Conservation (phyloP, 2,329 filamentous ascomycete genomes). For the Nemania sp. region DNA sequence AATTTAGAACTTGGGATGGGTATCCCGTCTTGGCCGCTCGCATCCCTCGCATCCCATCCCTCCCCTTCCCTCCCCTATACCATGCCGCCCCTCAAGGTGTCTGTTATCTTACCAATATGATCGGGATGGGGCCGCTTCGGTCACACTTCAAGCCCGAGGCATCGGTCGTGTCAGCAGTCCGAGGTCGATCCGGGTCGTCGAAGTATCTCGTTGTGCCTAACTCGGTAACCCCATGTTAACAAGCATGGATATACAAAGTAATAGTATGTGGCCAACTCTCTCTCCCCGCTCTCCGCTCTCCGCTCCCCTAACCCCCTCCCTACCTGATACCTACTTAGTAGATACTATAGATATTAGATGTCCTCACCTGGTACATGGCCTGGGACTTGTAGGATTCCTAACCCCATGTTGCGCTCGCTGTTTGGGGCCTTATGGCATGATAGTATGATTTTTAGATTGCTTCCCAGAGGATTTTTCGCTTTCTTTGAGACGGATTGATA, state of each 20-base stretch:
- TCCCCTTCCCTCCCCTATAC: background rate
- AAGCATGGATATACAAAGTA: background rate
- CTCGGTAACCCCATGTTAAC: slow-evolving; percentile 20
- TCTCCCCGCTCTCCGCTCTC: too few relatives aligned
- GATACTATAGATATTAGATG: background rate
- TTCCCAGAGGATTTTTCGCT: slow-evolving; percentile 4
- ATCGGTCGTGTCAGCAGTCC: slow-evolving; percentile 47
- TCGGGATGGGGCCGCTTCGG: slow-evolving; percentile 71
- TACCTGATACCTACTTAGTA: too few relatives aligned
- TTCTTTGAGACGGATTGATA: background rate
- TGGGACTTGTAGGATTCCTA: slow-evolving; percentile 78
- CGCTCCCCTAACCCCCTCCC: too few relatives aligned
- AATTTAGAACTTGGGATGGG: background rate
- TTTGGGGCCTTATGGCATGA: slow-evolving; percentile 18
- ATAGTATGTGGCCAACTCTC: too few relatives aligned
- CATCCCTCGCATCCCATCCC: background rate
- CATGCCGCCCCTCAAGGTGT: background rate
- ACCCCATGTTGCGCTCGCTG: slow-evolving; percentile 63
- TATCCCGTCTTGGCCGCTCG: background rate
- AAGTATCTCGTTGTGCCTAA: slow-evolving; percentile 73
- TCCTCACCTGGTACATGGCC: slow-evolving; percentile 79
- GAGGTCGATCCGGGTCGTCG: slow-evolving; percentile 66
- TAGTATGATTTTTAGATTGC: slow-evolving; percentile 8
- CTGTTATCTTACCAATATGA: slow-evolving; percentile 77
- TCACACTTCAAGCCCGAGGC: slow-evolving; percentile 76